Evolutionary conservation across 2,329 filamentous ascomycete species (phyloP), one percentile per base, ranked within the genome.

Genomic region (Penicillium sp.): DNA sequence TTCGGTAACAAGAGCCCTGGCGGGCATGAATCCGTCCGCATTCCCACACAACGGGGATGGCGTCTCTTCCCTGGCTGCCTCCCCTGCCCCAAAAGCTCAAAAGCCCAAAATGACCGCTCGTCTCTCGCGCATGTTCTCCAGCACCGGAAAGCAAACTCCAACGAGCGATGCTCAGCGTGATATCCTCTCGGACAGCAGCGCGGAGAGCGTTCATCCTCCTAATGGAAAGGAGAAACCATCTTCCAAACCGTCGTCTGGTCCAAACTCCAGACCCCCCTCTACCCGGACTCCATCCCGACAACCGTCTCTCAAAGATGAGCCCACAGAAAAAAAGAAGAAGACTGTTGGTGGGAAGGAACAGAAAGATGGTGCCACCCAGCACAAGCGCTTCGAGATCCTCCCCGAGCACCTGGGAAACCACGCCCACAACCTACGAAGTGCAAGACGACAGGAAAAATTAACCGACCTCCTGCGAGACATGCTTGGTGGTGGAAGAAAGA

Each of bases 371-470:
- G 52, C 58, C 7, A 52, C 59, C 3, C 40, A 44, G n/a, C 60
- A 70, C 52, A 75, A 71, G 55, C 69, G 82, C 32, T 87, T 84
- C 66, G 82, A 82, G 69, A 54, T 77, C 20, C 73, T 78, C 42
- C 73, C 81, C 1, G 80, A 86, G 55, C 88, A 41, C 32, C 44
- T 44, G 10, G 59, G 88, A 56, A 81, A 83, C 31, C 93, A 98
- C 65, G 85, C 88, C 63, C 93, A 98, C 68, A 83, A 89, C 61
- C 82, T 98, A 56, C 93, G 89, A 73, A 91, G 88, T 54, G 88
- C 88, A 53, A 89, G 89, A 67, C 83, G 93, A 49, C 92, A 98
- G 70, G 92, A 98, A 72, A 97, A 96, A 73, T 78, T 98, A 48
- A 86, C 88, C 18, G 90, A 95, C 69, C 88, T 97, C 83, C 86